Conservation (phyloP, 163 green algal genomes). For the Scenedesmus sp. region DNA sequence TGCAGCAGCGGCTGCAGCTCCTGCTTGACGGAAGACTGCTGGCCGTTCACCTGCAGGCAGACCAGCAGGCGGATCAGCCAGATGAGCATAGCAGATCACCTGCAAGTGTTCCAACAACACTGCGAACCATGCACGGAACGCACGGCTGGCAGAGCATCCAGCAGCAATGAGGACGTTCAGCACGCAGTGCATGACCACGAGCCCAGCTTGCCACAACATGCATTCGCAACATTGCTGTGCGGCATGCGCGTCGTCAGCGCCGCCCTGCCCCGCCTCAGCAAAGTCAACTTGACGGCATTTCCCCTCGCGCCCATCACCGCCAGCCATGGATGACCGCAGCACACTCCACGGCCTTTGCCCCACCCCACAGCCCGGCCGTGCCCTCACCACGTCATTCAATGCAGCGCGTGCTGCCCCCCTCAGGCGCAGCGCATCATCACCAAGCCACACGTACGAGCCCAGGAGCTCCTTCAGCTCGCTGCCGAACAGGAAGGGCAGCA, state of each 20-base stretch:
- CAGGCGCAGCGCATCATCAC: slow-evolving; percentile 45
- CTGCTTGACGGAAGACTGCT: slow-evolving; percentile 29
- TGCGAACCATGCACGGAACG: background rate
- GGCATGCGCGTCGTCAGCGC: too few species aligned
- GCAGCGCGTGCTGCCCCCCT: slow-evolving; percentile 10
- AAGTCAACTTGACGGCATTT: too few species aligned
- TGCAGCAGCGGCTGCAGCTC: slow-evolving; percentile 44
- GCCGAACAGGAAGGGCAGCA: slow-evolving; percentile 53
- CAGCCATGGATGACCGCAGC: background rate
- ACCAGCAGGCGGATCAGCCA: background rate
- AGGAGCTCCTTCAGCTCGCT: slow-evolving; percentile 39
- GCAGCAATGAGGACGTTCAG: background rate
- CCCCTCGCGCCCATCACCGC: too few species aligned
- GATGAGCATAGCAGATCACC: background rate
- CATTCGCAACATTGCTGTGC: background rate
- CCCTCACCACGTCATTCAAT: slow-evolving; percentile 38
- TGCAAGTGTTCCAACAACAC: background rate
- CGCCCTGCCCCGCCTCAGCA: too few species aligned
- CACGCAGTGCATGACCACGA: background rate
- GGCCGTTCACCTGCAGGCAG: slow-evolving; percentile 28
- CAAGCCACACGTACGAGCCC: slow-evolving; percentile 41
- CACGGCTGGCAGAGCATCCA: background rate
- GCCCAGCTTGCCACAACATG: background rate
- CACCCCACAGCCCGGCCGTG: background rate
- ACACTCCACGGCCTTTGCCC: background rate